Percentiles rank a stretch among this genome's conserved stretches.
These are phyloP conservation scores for Fomitopsis betulina DNA, from an alignment of 1,284 basidiomycete species.

Conservation along the genomic window DNA sequence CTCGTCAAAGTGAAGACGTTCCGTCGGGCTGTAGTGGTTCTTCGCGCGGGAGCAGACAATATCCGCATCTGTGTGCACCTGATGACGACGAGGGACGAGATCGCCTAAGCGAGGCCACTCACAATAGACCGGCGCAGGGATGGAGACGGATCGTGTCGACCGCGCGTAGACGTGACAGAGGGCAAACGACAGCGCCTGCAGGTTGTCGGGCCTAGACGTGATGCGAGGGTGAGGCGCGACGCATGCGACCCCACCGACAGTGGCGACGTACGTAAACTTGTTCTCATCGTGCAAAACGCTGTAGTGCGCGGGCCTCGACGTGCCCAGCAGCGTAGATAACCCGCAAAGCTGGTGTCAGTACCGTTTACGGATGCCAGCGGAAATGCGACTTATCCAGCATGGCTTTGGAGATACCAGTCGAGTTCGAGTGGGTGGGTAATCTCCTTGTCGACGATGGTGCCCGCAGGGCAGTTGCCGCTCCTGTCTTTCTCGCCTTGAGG, in stretches of 20 bases:
- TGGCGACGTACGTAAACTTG: slow-evolving; percentile 38
- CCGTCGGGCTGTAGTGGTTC: slow-evolving; percentile 71
- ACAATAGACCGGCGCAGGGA: slow-evolving; percentile 84
- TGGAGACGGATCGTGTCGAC: slow-evolving; percentile 78
- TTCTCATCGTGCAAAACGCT: slow-evolving; percentile 60
- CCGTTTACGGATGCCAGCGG: background rate
- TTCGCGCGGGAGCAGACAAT: slow-evolving; percentile 79
- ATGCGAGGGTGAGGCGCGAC: slow-evolving; percentile 4
- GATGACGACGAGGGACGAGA: slow-evolving; percentile 1
- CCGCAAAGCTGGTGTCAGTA: slow-evolving; percentile 11
- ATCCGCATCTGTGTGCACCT: slow-evolving; percentile 57
- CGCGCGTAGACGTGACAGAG: slow-evolving; percentile 81
- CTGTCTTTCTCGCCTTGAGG: slow-evolving; percentile 46
- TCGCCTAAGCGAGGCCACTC: slow-evolving; percentile 24
- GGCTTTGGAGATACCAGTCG: slow-evolving; percentile 78
- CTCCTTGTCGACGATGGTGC: slow-evolving; percentile 70
- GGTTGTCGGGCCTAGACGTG: slow-evolving; percentile 48
- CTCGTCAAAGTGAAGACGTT: slow-evolving; percentile 49
- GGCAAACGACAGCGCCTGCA: slow-evolving; percentile 71
- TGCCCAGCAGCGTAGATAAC: slow-evolving; percentile 38
- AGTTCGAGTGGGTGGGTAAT: slow-evolving; percentile 72
- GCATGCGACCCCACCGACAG: slow-evolving; percentile 4
- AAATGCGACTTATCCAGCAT: slow-evolving; percentile 45
- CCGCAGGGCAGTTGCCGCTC: slow-evolving; percentile 71
- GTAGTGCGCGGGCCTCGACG: slow-evolving; percentile 59